Percentiles rank a stretch among this genome's conserved stretches.
Evolutionary conservation across 164 flowering plant species (phyloP).

Genomic region (Magnolia changhungtana): DNA sequence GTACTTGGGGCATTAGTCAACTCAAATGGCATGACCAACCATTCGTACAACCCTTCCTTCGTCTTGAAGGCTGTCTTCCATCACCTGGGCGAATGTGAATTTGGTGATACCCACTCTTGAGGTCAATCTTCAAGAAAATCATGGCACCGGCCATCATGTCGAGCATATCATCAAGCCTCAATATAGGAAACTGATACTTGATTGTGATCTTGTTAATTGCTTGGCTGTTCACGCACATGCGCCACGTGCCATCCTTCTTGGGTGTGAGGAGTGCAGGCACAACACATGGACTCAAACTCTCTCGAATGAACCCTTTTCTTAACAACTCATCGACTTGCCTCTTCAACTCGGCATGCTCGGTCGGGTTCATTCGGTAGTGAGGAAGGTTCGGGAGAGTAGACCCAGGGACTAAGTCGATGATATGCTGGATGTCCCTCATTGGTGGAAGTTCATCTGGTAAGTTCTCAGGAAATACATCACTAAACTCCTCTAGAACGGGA

Average conservation of each 20-base stretch:
- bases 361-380: constrained; percentile 9
- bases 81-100: neutral
- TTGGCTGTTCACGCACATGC: constrained; percentile 1
- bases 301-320: too few relatives aligned
- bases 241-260: constrained; percentile 8
- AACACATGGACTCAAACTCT: neutral
- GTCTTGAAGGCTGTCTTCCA: constrained; percentile 9
- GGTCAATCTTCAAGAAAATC: neutral
- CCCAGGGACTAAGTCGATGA: constrained; percentile 4
- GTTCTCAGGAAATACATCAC: neutral
- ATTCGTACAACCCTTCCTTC: neutral
- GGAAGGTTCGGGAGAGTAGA: constrained; percentile 4
- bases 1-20: constrained; percentile 5
- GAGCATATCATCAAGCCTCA: constrained; percentile 4
- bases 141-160: neutral
- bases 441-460: constrained; percentile 5
- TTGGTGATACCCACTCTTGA: constrained; percentile 4
- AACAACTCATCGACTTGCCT: too few relatives aligned
- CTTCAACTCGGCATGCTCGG: neutral
- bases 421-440: constrained; percentile 3
- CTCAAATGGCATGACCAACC: neutral
- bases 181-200: constrained; percentile 4
- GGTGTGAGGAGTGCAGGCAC: neutral
- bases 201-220: constrained; percentile 12
- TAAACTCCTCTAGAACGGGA: too few relatives aligned